These are phyloP conservation scores for Torrubiella hemipterigena DNA, from an alignment of 2,329 filamentous ascomycete species.

Conservation along the genomic window DNA sequence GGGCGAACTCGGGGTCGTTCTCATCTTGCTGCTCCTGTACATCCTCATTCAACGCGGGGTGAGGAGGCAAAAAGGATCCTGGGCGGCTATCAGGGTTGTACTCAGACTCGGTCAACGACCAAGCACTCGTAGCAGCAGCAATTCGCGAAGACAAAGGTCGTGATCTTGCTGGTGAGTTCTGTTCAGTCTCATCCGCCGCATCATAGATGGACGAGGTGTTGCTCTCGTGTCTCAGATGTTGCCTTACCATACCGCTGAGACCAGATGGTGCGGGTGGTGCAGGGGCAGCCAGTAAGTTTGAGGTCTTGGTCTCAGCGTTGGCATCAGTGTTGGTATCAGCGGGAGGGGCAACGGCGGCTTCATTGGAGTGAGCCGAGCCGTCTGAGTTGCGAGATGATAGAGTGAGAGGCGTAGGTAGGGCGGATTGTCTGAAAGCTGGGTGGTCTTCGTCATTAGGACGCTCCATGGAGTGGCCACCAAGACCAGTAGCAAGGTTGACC, in stretches of 20 bases:
- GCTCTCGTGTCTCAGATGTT: constrained; percentile 75
- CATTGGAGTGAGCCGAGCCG: constrained; percentile 14
- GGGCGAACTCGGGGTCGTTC: constrained; percentile 49
- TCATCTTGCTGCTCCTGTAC: constrained; percentile 11
- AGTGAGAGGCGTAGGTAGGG: constrained; percentile 30
- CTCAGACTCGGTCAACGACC: constrained; percentile 11
- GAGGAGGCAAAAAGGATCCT: constrained; percentile 3
- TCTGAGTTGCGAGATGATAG: constrained; percentile 16
- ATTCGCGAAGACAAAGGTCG: constrained; percentile 23
- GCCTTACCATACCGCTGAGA: constrained; percentile 69
- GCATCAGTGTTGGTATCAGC: constrained; percentile 5
- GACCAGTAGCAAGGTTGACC: constrained; percentile 2
- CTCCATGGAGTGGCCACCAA: constrained; percentile 17
- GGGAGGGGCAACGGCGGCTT: constrained; percentile 7
- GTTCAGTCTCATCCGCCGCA: constrained; percentile 21
- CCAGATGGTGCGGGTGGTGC: constrained; percentile 60
- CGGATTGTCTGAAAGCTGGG: constrained; percentile 37
- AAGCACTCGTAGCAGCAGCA: constrained; percentile 6
- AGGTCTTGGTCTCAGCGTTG: constrained; percentile 19
- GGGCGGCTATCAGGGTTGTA: constrained; percentile 11
- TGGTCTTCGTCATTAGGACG: constrained; percentile 42
- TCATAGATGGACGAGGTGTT: constrained; percentile 70
- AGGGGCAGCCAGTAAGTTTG: no score
- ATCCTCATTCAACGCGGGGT: constrained; percentile 2
- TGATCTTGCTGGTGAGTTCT: constrained; percentile 8